Evolutionary conservation across 768 basidiomycete genomes (phyloP), one percentile per base, ranked within the genome.

Genomic region (Peribolospora kevripleyi): DNA sequence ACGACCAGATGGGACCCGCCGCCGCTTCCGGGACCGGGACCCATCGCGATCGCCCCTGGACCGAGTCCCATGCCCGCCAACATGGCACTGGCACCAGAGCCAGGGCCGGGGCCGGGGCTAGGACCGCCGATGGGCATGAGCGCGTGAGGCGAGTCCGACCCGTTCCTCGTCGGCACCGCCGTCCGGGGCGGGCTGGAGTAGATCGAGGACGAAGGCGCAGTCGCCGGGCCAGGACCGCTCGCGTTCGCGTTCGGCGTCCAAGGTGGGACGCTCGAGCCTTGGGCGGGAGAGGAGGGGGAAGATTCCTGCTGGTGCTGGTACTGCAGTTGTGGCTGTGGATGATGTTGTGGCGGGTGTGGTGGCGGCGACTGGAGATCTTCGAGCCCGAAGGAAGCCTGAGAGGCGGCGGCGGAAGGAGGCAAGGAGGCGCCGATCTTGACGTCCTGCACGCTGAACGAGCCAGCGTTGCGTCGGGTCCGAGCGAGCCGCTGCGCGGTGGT

Each of bases 381-480:
- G 46, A 9, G 9, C 2, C 2, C 9, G 14, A 46, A 46, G 46
- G 46, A 46, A 46, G 2, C 10, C 46, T 46, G 9, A 46, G 46
- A 9, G 14, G 46, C 10, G 10, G 10, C 43, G 8, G 56, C 51
- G 43, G 57, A 58, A 1, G 62, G 57, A 6, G 58, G 58, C 1
- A 62, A 46, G 46, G 57, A 56, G 5, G 60, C 58, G 37, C 62
- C 62, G 37, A 63, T 48, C 47, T 61, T 52, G 14, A 63, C 62
- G 54, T 63, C 62, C 54, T 63, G 60, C 41, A 61, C 60, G 52
- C 54, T 57, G 61, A 64, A 64, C n/a, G 60, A 61, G 4, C 63
- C 63, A 9, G 61, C 63, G 43, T 64, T 61, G 0, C 63, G 48
- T 0, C 63, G 51, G 0, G 58, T 57, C 39, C 46, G 50, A 8